A percentile compares a stretch with the other conserved stretches of the same genome.
These are phyloP conservation scores for Barnettozyma siamensis DNA, from an alignment of 805 yeast species.

Conservation along the genomic window DNA sequence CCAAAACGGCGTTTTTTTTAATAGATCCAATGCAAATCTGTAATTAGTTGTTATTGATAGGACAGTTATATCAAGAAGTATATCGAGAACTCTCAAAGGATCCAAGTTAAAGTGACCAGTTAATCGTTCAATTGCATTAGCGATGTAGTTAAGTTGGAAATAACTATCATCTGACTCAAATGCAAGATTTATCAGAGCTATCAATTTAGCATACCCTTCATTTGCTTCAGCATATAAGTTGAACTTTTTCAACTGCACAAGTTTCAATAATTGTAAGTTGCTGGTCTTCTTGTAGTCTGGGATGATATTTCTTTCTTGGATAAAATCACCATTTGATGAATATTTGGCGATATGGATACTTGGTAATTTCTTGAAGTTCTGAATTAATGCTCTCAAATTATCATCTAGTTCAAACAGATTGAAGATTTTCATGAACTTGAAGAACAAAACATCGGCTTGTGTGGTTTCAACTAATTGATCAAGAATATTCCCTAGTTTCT, in stretches of 20 bases:
- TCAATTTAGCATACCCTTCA: slow-evolving; percentile 69
- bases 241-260: slow-evolving; percentile 42
- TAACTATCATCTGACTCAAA: slow-evolving; percentile 35
- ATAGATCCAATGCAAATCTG: slow-evolving; percentile 41
- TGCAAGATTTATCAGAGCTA: slow-evolving; percentile 42
- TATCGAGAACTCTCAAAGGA: slow-evolving; percentile 60
- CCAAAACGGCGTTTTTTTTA: slow-evolving; percentile 65
- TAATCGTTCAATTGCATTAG: slow-evolving; percentile 45
- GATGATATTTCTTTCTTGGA: slow-evolving; percentile 27
- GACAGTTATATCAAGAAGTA: slow-evolving; percentile 50
- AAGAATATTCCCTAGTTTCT: slow-evolving; percentile 10
- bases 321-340: slow-evolving; percentile 28
- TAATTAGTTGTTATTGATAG: slow-evolving; percentile 39
- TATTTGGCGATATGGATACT: slow-evolving; percentile 13
- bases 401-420: slow-evolving; percentile 24
- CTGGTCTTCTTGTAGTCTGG: slow-evolving; percentile 4
- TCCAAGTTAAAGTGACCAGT: slow-evolving; percentile 77
- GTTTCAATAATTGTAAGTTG: neutral
- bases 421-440: slow-evolving; percentile 27
- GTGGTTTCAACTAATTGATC: slow-evolving; percentile 14
- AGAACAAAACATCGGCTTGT: slow-evolving; percentile 12
- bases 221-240: slow-evolving; percentile 68
- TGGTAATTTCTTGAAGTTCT: slow-evolving; percentile 23
- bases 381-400: slow-evolving; percentile 21
- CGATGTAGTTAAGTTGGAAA: slow-evolving; percentile 38